A percentile compares a stretch with the other conserved stretches of the same genome.
phyloP scores from a whole-genome alignment of 2,329 filamentous ascomycete genomes.

The Elsinoe fawcettii region DNA sequence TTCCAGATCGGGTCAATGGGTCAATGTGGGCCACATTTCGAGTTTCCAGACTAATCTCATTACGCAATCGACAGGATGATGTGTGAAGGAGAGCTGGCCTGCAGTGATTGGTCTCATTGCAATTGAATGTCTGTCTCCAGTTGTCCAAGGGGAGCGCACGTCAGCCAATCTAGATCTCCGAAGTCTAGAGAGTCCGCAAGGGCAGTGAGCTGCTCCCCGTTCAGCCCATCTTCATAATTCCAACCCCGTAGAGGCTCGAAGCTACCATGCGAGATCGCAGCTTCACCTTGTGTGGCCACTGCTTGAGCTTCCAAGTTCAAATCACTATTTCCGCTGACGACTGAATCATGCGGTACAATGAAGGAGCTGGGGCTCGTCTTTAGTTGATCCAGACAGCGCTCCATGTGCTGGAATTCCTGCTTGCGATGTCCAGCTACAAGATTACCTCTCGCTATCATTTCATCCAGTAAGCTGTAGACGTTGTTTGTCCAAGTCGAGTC shows the following conservation, averaged over 20 bases:
- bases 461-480: constrained; percentile 19
- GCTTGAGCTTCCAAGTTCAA: not conserved
- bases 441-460: constrained; percentile 21
- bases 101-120: not conserved
- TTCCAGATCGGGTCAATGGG: not conserved
- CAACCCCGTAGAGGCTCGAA: constrained; percentile 11
- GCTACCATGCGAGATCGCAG: not conserved
- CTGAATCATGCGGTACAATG: not conserved
- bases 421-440: constrained; percentile 20
- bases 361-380: not conserved
- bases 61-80: too few species aligned
- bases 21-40: too few species aligned
- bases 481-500: constrained; percentile 18
- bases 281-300: not conserved
- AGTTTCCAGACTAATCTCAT: too few species aligned
- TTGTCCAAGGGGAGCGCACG: not conserved
- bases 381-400: not conserved
- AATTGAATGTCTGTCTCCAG: not conserved
- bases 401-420: constrained; percentile 19
- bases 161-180: constrained; percentile 19
- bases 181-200: constrained; percentile 21
- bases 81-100: too few species aligned
- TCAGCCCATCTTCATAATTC: constrained; percentile 20
- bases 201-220: constrained; percentile 20
- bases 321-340: not conserved